Evolutionary conservation across 441 rosid species (phyloP).

Genomic region (Populus hybrid): DNA sequence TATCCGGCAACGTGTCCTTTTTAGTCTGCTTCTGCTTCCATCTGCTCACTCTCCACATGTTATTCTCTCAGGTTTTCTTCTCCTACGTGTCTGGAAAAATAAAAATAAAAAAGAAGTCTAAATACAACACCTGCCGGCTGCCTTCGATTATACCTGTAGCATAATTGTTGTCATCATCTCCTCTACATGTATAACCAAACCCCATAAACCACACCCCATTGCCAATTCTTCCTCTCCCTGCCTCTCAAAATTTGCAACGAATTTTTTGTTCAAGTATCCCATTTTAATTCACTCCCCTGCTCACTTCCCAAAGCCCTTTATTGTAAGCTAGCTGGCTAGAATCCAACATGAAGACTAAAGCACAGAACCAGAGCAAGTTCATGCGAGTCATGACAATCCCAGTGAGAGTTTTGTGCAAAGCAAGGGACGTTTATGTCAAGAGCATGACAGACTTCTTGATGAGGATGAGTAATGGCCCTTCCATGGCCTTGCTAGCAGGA

Average conservation of each 20-base stretch:
- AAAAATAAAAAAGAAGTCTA: conserved; percentile 5
- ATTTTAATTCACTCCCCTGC: background rate
- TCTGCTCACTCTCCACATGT: no score
- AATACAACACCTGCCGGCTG: background rate
- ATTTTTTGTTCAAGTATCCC: background rate
- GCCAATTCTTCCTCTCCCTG: background rate
- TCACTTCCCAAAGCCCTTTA: background rate
- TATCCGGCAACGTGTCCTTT: no score
- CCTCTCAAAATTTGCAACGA: background rate
- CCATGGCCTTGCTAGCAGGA: conserved; percentile 20
- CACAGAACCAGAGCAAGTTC: conserved; percentile 40
- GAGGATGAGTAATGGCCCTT: conserved; percentile 22
- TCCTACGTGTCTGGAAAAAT: conserved; percentile 14
- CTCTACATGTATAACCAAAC: background rate
- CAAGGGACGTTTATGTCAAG: conserved; percentile 68
- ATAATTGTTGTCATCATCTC: no score
- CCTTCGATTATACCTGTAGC: background rate
- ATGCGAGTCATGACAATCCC: conserved; percentile 49
- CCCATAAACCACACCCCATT: background rate
- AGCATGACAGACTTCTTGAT: conserved; percentile 56
- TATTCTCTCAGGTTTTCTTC: conserved; percentile 1
- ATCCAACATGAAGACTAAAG: conserved; percentile 33
- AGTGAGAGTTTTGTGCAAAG: conserved; percentile 47
- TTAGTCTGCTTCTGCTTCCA: no score
- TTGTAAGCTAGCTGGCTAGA: background rate